phyloP scores from a whole-genome alignment of 2,329 filamentous ascomycete species.

The Curvularia spicifera region DNA sequence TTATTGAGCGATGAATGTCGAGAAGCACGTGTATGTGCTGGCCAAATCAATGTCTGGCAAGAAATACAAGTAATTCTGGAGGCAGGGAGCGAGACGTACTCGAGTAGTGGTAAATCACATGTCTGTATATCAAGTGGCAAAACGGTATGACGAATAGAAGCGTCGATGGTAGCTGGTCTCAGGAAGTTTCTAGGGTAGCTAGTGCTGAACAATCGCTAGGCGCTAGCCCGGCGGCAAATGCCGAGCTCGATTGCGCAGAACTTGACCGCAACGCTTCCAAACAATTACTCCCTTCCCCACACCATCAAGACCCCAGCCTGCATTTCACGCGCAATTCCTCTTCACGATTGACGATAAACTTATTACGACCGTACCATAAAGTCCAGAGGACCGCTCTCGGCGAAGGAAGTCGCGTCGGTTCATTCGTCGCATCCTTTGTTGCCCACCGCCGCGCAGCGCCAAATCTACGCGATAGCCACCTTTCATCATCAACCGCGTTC shows the following conservation, averaged over 20 bases:
- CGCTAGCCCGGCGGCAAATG: slow-evolving; percentile 18
- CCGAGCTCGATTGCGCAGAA: slow-evolving; percentile 22
- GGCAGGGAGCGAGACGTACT: neutral
- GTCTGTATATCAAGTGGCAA: neutral
- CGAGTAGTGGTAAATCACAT: neutral
- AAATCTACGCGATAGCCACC: slow-evolving; percentile 23
- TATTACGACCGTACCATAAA: slow-evolving; percentile 18
- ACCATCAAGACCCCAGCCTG: slow-evolving; percentile 15
- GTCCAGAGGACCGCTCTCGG: slow-evolving; percentile 22
- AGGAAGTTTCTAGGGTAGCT: neutral
- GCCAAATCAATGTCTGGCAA: neutral
- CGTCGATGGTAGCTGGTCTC: neutral
- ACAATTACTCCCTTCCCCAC: slow-evolving; percentile 17
- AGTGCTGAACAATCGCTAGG: slow-evolving; percentile 1
- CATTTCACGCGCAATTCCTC: slow-evolving; percentile 15
- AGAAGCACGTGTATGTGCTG: neutral
- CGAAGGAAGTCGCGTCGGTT: slow-evolving; percentile 29
- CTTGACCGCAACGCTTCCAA: slow-evolving; percentile 20
- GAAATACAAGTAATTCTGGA: neutral
- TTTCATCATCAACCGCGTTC: slow-evolving; percentile 17
- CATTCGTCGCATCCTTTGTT: slow-evolving; percentile 32
- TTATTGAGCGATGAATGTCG: neutral
- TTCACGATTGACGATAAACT: slow-evolving; percentile 19
- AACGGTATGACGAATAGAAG: neutral
- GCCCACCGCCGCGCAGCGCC: slow-evolving; percentile 18